Conservation (phyloP, 352 stramenopile genomes). For the Sclerospora graminicola region DNA sequence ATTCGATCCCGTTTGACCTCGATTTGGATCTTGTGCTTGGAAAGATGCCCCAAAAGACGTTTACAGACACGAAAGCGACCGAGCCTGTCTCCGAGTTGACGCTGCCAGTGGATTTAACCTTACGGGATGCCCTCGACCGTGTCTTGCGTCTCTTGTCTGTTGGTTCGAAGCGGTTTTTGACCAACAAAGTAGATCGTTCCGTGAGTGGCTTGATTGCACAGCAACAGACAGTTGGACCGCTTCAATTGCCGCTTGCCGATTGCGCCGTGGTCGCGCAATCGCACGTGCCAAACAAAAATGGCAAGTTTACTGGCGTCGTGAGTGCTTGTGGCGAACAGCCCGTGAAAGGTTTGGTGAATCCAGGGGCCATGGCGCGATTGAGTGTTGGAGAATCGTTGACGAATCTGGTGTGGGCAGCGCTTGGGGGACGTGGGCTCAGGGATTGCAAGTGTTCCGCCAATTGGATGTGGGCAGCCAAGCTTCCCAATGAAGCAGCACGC, state of each 20-base stretch:
- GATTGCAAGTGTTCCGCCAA: conserved; percentile 98
- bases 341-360: conserved; percentile 94
- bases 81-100: conserved; percentile 43
- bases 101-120: conserved; percentile 85
- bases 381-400: conserved; percentile 97
- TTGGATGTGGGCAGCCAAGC: conserved; percentile 99
- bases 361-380: conserved; percentile 93
- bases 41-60: conserved; percentile 99
- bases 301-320: conserved; percentile 90
- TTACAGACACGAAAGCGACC: conserved; percentile 78
- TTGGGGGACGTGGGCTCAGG: conserved; percentile 84
- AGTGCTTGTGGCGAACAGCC: conserved; percentile 95
- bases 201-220: conserved; percentile 97
- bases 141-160: conserved; percentile 94
- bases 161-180: conserved; percentile 97
- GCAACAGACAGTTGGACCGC: conserved; percentile 97
- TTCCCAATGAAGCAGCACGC: conserved; percentile 94
- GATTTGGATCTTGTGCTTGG: conserved; percentile 96
- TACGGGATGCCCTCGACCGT: conserved; percentile 87
- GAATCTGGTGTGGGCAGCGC: conserved; percentile 96
- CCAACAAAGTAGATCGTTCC: conserved; percentile 95
- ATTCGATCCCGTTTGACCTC: conserved; percentile 93
- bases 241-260: conserved; percentile 95
- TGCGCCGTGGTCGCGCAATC: conserved; percentile 95
- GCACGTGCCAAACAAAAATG: conserved; percentile 83